Evolutionary conservation across 805 yeast species (phyloP).

Genomic region (Naumovozyma castellii): DNA sequence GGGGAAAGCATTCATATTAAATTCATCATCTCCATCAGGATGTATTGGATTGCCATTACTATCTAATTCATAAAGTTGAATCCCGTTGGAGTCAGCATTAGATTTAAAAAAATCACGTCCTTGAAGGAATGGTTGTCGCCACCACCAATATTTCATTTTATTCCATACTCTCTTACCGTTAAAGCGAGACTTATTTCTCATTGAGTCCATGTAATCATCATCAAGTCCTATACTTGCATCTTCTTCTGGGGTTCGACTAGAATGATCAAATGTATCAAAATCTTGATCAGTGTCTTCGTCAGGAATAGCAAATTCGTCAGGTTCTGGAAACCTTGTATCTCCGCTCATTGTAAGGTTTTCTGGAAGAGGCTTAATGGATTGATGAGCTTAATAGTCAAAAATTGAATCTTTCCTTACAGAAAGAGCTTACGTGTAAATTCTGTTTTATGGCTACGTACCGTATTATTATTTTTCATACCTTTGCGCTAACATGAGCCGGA

Average conservation of each 20-base stretch:
- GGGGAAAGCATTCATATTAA: not conserved
- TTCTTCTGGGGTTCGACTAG: no score
- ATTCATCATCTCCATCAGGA: constrained; percentile 1
- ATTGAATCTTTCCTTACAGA: no score
- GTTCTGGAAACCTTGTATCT: not conserved
- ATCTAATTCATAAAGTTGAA: constrained; percentile 19
- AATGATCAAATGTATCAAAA: not conserved
- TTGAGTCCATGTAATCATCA: not conserved
- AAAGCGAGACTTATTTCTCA: not conserved
- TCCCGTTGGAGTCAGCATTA: constrained; percentile 7
- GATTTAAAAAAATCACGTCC: not conserved
- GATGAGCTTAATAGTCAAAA: no score
- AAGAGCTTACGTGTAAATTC: no score
- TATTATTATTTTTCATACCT: no score
- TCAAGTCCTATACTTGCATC: not conserved
- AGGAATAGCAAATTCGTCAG: not conserved
- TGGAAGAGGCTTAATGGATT: no score
- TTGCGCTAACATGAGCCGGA: no score
- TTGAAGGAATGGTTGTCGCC: not conserved
- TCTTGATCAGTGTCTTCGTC: not conserved
- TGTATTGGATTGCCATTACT: constrained; percentile 7
- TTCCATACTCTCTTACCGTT: not conserved
- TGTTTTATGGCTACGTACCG: no score
- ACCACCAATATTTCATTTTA: not conserved
- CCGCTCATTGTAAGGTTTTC: no score